Conservation (phyloP, 208 protist species). For the Acanthamoeba castellanii region DNA sequence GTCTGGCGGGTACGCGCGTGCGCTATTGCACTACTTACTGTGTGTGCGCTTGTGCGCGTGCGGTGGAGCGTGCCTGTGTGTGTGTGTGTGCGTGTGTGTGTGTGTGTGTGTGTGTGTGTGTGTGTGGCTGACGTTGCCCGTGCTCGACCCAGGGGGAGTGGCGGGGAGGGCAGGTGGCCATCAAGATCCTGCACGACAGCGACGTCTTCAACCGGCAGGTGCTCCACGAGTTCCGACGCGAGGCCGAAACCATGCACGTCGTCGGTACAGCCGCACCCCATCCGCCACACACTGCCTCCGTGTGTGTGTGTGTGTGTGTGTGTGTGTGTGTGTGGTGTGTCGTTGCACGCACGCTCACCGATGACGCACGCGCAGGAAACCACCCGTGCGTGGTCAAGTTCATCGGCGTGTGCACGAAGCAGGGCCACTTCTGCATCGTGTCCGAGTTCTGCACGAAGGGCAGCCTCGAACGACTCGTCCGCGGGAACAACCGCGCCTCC, state of each 20-base stretch:
- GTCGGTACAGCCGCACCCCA: not conserved
- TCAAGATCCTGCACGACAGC: not conserved
- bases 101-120: too few species aligned
- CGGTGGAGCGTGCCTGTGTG: too few species aligned
- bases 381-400: conserved; percentile 42
- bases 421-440: conserved; percentile 20
- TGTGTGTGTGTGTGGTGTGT: too few species aligned
- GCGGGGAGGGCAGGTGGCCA: not conserved
- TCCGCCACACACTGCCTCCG: not conserved
- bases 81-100: too few species aligned
- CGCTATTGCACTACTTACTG: too few species aligned
- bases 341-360: not conserved
- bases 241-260: conserved; percentile 15
- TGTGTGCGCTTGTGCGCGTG: too few species aligned
- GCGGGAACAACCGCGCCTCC: not conserved
- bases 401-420: not conserved
- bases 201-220: not conserved
- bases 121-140: not conserved
- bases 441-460: conserved; percentile 35
- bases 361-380: not conserved
- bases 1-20: not conserved
- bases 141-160: not conserved
- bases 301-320: too few species aligned
- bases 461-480: not conserved
- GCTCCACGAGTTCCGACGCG: not conserved